Percentiles rank a stretch among this genome's conserved stretches.
Evolutionary conservation across 805 yeast species (phyloP).

Genomic region (Saccharomycopsis fermentans): DNA sequence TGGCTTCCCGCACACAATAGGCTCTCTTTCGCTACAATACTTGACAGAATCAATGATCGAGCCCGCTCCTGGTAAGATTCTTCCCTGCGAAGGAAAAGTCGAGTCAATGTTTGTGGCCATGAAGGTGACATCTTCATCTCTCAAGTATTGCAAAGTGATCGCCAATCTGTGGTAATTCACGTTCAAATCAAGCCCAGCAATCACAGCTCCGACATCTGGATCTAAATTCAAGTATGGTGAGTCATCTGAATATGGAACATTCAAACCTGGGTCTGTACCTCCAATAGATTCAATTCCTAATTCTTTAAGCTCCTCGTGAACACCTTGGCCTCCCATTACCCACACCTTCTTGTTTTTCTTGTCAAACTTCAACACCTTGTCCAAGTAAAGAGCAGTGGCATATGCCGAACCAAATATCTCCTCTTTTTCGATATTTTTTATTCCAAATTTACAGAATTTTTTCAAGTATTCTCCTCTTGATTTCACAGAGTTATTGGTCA

Average conservation of each 20-base stretch:
- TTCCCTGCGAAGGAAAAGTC: slow-evolving; percentile 84
- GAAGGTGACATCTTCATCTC: slow-evolving; percentile 54
- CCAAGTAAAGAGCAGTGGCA: slow-evolving; percentile 81
- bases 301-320: slow-evolving; percentile 64
- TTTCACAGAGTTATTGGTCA: slow-evolving; percentile 92
- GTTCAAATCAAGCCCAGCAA: slow-evolving; percentile 73
- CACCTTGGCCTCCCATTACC: slow-evolving; percentile 84
- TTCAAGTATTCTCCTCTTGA: slow-evolving; percentile 66
- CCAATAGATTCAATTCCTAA: slow-evolving; percentile 73
- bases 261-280: slow-evolving; percentile 63
- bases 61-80: slow-evolving; percentile 90
- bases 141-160: slow-evolving; percentile 69
- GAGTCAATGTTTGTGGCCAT: slow-evolving; percentile 93
- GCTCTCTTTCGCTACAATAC: slow-evolving; percentile 67
- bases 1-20: slow-evolving; percentile 92
- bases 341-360: slow-evolving; percentile 66
- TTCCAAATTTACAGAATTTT: slow-evolving; percentile 56
- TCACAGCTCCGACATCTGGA: slow-evolving; percentile 72
- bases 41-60: slow-evolving; percentile 73
- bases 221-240: slow-evolving; percentile 51
- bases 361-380: slow-evolving; percentile 64
- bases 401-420: slow-evolving; percentile 89
- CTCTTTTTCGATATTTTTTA: slow-evolving; percentile 31
- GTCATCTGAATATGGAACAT: slow-evolving; percentile 44
- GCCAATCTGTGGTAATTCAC: slow-evolving; percentile 78